A percentile compares a stretch with the other conserved stretches of the same genome.
phyloP scores from a whole-genome alignment of 2,329 filamentous ascomycete species.

The Septoria petroselini region DNA sequence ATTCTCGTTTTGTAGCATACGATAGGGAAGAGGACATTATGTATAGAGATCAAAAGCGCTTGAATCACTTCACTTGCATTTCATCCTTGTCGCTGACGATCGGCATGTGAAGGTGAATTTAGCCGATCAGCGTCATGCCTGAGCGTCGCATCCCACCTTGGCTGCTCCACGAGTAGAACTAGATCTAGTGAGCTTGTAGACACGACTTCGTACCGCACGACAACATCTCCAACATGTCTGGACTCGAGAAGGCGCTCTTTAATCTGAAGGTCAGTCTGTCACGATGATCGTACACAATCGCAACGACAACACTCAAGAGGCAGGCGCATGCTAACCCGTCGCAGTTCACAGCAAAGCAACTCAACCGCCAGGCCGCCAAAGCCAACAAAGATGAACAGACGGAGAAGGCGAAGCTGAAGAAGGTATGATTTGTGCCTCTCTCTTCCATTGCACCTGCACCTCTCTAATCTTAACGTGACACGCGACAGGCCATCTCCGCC shows the following conservation, averaged over 20 bases:
- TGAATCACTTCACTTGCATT: neutral
- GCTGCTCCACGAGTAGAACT: neutral
- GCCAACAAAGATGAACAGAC: conserved; percentile 59
- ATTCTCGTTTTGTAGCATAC: conserved; percentile 5
- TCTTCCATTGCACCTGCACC: neutral
- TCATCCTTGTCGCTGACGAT: too few species aligned
- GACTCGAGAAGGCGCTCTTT: conserved; percentile 60
- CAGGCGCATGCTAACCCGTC: conserved; percentile 8
- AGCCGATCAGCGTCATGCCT: conserved; percentile 3
- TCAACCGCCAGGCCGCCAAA: conserved; percentile 61
- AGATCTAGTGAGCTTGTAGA: too few species aligned
- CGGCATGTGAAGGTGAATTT: conserved; percentile 13
- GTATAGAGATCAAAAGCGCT: neutral
- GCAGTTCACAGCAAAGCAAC: conserved; percentile 61
- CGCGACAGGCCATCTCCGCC: conserved; percentile 52
- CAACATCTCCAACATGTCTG: conserved; percentile 51
- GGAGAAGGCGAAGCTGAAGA: conserved; percentile 61
- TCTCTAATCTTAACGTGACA: conserved; percentile 33
- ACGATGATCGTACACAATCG: neutral
- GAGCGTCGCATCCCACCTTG: conserved; percentile 11
- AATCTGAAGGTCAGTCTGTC: conserved; percentile 54
- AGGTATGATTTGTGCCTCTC: conserved; percentile 33
- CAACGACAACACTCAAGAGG: conserved; percentile 20
- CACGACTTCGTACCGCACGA: too few species aligned
- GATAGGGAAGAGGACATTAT: conserved; percentile 4